Percentiles rank a stretch among this genome's conserved stretches.
phyloP scores from a whole-genome alignment of 768 basidiomycete genomes.

The Leccinum longicurvipes region DNA sequence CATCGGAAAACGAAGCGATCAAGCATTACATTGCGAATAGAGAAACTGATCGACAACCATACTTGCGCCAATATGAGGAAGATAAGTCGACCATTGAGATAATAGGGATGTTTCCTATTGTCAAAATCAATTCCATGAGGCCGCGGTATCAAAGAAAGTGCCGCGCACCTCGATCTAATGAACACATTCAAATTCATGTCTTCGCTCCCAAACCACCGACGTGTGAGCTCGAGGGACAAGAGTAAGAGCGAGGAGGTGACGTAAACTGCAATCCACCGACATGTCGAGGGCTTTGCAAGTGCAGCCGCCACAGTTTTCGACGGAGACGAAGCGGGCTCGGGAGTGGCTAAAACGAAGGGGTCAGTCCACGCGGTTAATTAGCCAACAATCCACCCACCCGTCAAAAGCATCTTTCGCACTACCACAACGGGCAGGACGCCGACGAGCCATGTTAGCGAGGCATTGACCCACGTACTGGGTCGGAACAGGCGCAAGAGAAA shows the following conservation, averaged over 20 bases:
- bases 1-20: conserved; percentile 57
- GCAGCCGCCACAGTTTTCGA: conserved; percentile 44
- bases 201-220: conserved; percentile 24
- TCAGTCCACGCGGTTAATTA: background rate
- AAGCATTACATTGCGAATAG: conserved; percentile 56
- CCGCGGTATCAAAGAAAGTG: too few relatives aligned
- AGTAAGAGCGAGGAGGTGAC: conserved; percentile 43
- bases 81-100: conserved; percentile 65
- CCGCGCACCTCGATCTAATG: conserved; percentile 60
- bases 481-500: conserved; percentile 38
- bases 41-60: conserved; percentile 43
- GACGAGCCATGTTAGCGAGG: conserved; percentile 45
- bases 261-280: conserved; percentile 46
- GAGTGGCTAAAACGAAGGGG: conserved; percentile 35
- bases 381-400: conserved; percentile 42
- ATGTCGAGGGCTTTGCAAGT: conserved; percentile 44
- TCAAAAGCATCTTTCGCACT: conserved; percentile 55
- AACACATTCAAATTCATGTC: conserved; percentile 53
- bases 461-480: conserved; percentile 42
- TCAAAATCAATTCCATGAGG: background rate
- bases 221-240: conserved; percentile 42
- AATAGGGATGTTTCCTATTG: conserved; percentile 67
- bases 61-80: conserved; percentile 57
- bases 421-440: conserved; percentile 57
- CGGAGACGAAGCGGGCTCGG: conserved; percentile 51